Base-by-base conservation (phyloP, 2,329 filamentous ascomycete genomes). In the Hypomyces perniciosus region DNA sequence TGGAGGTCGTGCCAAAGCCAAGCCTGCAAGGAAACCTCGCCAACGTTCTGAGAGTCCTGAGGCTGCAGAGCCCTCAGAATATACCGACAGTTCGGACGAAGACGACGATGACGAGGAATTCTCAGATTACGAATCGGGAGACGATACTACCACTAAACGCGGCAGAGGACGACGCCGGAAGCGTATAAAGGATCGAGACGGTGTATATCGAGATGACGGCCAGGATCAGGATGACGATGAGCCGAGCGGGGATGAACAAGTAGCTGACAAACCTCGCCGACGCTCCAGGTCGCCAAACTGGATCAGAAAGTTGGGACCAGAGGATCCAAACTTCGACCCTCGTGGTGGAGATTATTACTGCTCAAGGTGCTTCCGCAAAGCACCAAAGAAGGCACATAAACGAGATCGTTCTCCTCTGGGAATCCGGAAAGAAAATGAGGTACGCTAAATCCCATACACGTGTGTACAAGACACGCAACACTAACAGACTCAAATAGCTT, bases 351-450 rank as follows among this genome's bases (percentile, higher is more conserved):
- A 62, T 12, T 62, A 62, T 57, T 65, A 66, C 56, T 68, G 66
- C 48, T 68, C 66, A 6, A 65, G 57, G 37, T 66, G 64, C 41
- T 59, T 66, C 8, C 61, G 63, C 31, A 64, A 59, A 13, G 60
- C 57, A 6, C 62, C 63, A 9, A 64, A 61, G 50, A 49, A 50
- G 6, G 54, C 52, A 6, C 56, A 54, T n/a, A 63, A 55, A 4
- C 58, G 56, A 0, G 57, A 53, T 6, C 53, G 53, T 1, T 55
- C 57, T 0, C 35, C 46, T 1, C 28, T 60, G 8, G 54, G 48
- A n/a, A 47, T 56, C 6, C 35, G 28, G 2, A 34, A 48, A 9
- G 61, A 65, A 30, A 50, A 63, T 3, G 52, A 60, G 46, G 62
- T 60, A 47, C 7, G 31, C 12, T 2, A 46, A 20, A 26, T 5